phyloP scores from a whole-genome alignment of 108 stramenopile genomes.

The Cyclotella choctawhatcheeana region DNA sequence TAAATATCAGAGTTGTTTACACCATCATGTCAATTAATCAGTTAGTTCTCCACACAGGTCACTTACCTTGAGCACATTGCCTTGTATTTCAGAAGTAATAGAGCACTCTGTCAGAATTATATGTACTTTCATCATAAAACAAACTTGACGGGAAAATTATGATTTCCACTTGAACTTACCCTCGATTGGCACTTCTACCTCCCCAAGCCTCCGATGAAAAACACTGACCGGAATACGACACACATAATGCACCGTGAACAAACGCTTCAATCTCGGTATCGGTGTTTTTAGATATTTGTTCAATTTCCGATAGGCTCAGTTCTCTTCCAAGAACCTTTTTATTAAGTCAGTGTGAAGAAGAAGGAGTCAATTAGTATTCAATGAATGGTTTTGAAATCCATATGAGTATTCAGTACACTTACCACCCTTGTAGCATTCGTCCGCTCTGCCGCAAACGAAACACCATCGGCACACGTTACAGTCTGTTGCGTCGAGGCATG shows the following conservation, averaged over 20 bases:
- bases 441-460: slow-evolving; percentile 52
- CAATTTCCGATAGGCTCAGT: slow-evolving; percentile 61
- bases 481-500: slow-evolving; percentile 83
- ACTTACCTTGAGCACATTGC: slow-evolving; percentile 86
- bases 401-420: not conserved
- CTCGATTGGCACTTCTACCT: slow-evolving; percentile 68
- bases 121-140: not conserved
- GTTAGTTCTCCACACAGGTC: too few species aligned
- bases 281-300: slow-evolving; percentile 40
- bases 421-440: slow-evolving; percentile 61
- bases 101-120: not conserved
- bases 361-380: too few species aligned
- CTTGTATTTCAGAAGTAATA: slow-evolving; percentile 32
- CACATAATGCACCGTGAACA: slow-evolving; percentile 83
- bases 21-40: too few species aligned
- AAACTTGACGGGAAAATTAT: not conserved
- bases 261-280: slow-evolving; percentile 76
- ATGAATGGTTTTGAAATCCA: too few species aligned
- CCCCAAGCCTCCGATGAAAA: slow-evolving; percentile 78
- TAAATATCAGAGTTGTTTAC: too few species aligned
- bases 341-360: too few species aligned
- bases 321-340: slow-evolving; percentile 68
- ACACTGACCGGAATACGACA: slow-evolving; percentile 77
- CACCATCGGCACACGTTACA: slow-evolving; percentile 72
- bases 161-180: not conserved